Conservation (phyloP, 768 basidiomycete genomes). For the Pilatotrama ljubarskyi region DNA sequence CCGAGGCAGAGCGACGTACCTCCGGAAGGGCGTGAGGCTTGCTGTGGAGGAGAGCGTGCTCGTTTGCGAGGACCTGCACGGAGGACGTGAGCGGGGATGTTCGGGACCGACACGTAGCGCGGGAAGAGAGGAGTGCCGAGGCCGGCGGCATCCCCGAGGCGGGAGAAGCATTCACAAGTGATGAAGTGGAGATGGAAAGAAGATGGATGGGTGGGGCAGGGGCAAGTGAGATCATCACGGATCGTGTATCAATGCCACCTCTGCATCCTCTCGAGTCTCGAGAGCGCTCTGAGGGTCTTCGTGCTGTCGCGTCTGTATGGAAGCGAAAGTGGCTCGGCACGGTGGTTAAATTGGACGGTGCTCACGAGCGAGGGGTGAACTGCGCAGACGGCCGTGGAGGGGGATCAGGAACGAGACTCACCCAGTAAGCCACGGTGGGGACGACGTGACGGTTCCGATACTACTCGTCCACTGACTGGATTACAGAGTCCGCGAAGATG, state of each 20-base stretch:
- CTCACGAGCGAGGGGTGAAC: neutral
- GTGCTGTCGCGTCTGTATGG: neutral
- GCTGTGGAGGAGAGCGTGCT: neutral
- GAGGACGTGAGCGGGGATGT: too few relatives aligned
- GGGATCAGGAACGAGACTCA: neutral
- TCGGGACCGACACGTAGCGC: too few relatives aligned
- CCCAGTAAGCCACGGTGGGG: conserved; percentile 13
- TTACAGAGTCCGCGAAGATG: neutral
- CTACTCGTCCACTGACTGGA: neutral
- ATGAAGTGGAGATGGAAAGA: too few relatives aligned
- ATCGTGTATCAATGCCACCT: neutral
- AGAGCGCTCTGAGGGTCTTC: neutral
- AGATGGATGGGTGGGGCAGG: too few relatives aligned
- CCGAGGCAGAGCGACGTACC: neutral
- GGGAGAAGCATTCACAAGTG: too few relatives aligned
- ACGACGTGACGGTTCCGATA: conserved; percentile 10
- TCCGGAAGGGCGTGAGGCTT: neutral
- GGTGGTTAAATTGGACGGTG: too few relatives aligned
- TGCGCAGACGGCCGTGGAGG: neutral
- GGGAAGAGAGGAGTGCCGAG: too few relatives aligned
- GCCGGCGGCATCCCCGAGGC: too few relatives aligned
- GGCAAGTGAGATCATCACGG: too few relatives aligned
- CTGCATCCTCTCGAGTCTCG: neutral
- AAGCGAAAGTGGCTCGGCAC: neutral
- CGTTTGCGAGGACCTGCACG: too few relatives aligned